Base-by-base conservation (phyloP, 1,284 basidiomycete genomes). In the Sparassis latifolia region DNA sequence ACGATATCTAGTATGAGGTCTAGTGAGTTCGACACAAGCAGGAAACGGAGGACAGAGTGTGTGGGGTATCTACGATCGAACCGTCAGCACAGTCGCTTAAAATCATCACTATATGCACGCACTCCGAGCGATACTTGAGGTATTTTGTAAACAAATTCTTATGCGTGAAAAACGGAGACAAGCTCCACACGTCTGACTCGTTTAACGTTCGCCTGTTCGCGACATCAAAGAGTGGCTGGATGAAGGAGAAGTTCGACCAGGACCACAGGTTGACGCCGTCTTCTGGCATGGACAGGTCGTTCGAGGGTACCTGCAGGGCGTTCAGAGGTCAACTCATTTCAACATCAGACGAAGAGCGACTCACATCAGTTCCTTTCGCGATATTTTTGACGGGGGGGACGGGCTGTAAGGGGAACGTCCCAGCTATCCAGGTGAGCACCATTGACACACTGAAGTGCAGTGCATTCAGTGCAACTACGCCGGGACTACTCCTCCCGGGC, bases 221-320 rank as follows among this genome's bases (percentile, higher is more conserved):
- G n/a, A 83, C 64, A 47, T 68, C 58, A 60, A 92, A 80, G 44
- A 92, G 71, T 0, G 84, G 80, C 58, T 83, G 78, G 43, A 92
- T 76, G 70, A 90, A 93, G 2, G 78, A 76, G 64, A 92, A 92
- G 1, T 79, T 82, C 47, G 80, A 72, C 86, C 89, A 92, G n/a
- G 80, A 73, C 78, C 82, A 86, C 10, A 92, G 69, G n/a, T 76
- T 82, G 41, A 82, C 84, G 50, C 76, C 71, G 62, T 92, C 89
- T 65, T 93, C 89, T 3, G 84, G 83, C 62, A 77, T 75, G 2
- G 80, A 76, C 32, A 76, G 62, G 7, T 61, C 56, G 48, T 65
- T 69, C 5, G 79, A 79, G 3, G 82, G 79, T 9, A 69, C 64
- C 80, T 83, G 40, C 33, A n/a, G 20, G 20, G 20, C 20, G 20